These are phyloP conservation scores for Ascochyta viciae-villosae DNA, from an alignment of 2,329 filamentous ascomycete genomes.

Conservation along the genomic window DNA sequence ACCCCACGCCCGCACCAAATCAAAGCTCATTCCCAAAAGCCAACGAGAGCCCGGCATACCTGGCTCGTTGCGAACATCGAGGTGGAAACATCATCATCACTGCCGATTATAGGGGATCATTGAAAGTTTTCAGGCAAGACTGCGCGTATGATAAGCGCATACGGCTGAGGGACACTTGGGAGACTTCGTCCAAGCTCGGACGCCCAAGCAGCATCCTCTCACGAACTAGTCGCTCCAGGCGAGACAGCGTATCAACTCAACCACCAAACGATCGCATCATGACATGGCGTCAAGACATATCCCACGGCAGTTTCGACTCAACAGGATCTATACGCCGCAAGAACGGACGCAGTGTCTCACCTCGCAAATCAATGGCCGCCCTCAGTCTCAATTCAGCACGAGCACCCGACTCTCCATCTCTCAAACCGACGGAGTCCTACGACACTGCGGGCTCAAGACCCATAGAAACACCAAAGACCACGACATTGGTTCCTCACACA, in stretches of 20 bases:
- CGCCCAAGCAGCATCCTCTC: slow-evolving; percentile 62
- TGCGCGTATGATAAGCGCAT: slow-evolving; percentile 80
- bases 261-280: slow-evolving; percentile 79
- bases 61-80: slow-evolving; percentile 75
- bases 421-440: slow-evolving; percentile 19
- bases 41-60: slow-evolving; percentile 77
- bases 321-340: slow-evolving; percentile 26
- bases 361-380: slow-evolving; percentile 52
- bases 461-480: slow-evolving; percentile 29
- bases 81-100: slow-evolving; percentile 92
- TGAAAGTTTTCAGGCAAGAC: slow-evolving; percentile 96
- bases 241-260: slow-evolving; percentile 55
- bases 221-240: slow-evolving; percentile 58
- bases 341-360: slow-evolving; percentile 55
- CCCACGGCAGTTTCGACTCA: slow-evolving; percentile 59
- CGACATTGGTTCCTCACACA: slow-evolving; percentile 25
- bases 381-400: slow-evolving; percentile 24
- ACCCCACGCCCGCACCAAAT: slow-evolving; percentile 42
- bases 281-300: slow-evolving; percentile 80
- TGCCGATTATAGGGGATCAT: slow-evolving; percentile 83
- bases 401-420: slow-evolving; percentile 28
- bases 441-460: slow-evolving; percentile 25
- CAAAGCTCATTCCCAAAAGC: slow-evolving; percentile 47
- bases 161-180: slow-evolving; percentile 71
- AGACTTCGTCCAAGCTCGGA: slow-evolving; percentile 67